Base-by-base conservation (phyloP, 768 basidiomycete species). In the Mycena vitilis region DNA sequence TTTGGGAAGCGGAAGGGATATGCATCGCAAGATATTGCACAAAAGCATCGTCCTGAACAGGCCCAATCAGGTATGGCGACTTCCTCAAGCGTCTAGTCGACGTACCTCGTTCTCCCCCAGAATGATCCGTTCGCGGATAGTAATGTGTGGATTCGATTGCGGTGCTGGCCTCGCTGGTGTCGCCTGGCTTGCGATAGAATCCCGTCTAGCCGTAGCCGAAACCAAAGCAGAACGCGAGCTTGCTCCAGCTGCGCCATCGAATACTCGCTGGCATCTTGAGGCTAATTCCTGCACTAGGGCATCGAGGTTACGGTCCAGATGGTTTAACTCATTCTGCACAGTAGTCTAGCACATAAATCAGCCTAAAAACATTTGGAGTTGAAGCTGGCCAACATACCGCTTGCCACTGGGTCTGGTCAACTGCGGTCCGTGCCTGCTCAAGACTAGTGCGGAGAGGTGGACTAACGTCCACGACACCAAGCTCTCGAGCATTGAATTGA, bases 251-350 rank as follows among this genome's bases (percentile, higher is more conserved):
- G 89, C 91, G 73, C 85, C 83, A 70, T 78, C 80, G 78, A 94
- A 93, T 64, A 91, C 78, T 75, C 79, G 79, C 68, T 88, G 86
- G 80, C 91, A 92, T 69, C 84, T 81, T 71, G 74, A 77, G 53
- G 88, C 88, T 72, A 92, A 79, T 75, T 90, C 88, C 72, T 87
- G 85, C 56, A 89, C 78, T 72, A 94, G 82, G 36, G 83, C 85
- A 70, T 89, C 87, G 73, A 94, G 81, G 79, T 93, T 93, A 77
- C 87, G 86, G 79, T 91, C 88, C 69, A 91, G 74, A 79, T 85
- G 81, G 65, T 83, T 84, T 67, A 89, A 75, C 75, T 91, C 85
- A 60, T 81, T 85, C 56, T 82, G 82, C 63, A 78, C 75, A 61
- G 83, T 78, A 71, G 81, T 81, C 87, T 91, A 76, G 70, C 73